Conservation (phyloP, 768 basidiomycete genomes). For the Calvatia gigantea region DNA sequence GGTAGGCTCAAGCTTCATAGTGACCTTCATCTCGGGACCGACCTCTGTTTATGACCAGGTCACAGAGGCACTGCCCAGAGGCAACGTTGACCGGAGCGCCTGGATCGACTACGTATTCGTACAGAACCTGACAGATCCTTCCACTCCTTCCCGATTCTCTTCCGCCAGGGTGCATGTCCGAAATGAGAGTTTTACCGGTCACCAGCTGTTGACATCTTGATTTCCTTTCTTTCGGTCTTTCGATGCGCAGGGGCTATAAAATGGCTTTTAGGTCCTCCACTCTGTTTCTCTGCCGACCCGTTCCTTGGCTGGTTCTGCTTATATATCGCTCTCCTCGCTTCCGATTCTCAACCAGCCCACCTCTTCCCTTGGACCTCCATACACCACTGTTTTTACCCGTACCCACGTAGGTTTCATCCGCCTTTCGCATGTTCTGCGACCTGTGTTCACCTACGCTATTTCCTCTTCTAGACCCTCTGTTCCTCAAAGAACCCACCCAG, state of each 20-base stretch:
- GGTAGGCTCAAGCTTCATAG: slow-evolving; percentile 22
- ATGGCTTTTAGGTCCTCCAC: slow-evolving; percentile 17
- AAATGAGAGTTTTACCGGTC: slow-evolving; percentile 30
- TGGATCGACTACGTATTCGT: not conserved
- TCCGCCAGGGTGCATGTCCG: slow-evolving; percentile 25
- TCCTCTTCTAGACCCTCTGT: slow-evolving; percentile 19
- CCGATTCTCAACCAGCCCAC: slow-evolving; percentile 9
- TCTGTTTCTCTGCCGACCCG: slow-evolving; percentile 18
- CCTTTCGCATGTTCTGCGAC: not conserved
- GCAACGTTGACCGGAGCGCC: slow-evolving; percentile 3
- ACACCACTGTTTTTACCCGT: not conserved
- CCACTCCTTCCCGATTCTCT: slow-evolving; percentile 19
- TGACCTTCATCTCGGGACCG: slow-evolving; percentile 32
- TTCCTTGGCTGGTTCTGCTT: slow-evolving; percentile 28
- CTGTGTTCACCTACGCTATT: not conserved
- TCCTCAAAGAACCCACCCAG: slow-evolving; percentile 19
- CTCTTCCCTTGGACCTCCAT: slow-evolving; percentile 8
- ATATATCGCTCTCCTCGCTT: slow-evolving; percentile 17
- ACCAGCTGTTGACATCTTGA: slow-evolving; percentile 25
- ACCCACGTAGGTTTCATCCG: not conserved
- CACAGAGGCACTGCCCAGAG: slow-evolving; percentile 3
- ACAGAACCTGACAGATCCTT: slow-evolving; percentile 20
- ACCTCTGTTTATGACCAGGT: slow-evolving; percentile 12
- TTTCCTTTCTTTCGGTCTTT: slow-evolving; percentile 26
- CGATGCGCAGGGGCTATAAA: slow-evolving; percentile 25